phyloP scores from a whole-genome alignment of 75 land plant species.

The Pinus taeda region DNA sequence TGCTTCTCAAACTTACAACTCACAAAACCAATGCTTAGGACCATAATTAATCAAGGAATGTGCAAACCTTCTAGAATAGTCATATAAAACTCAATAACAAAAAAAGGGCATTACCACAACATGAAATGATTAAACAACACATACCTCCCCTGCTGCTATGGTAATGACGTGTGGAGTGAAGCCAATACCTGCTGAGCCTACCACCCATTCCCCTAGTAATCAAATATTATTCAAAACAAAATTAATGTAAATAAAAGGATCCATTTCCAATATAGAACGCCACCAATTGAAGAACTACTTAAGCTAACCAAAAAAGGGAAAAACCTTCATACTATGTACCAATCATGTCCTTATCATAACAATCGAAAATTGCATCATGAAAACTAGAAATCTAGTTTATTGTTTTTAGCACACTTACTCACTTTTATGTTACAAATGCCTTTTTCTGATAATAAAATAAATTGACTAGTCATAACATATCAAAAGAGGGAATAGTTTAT shows the following conservation, averaged over 20 bases:
- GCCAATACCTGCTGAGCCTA: constrained; percentile 55
- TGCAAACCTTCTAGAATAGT: not conserved
- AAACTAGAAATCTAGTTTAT: not conserved
- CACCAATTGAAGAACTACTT: not conserved
- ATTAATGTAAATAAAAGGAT: not conserved
- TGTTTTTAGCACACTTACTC: not conserved
- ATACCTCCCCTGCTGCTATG: constrained; percentile 57
- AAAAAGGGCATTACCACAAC: not conserved
- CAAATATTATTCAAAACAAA: not conserved
- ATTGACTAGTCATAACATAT: not conserved
- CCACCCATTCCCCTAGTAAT: constrained; percentile 48
- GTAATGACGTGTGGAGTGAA: constrained; percentile 60
- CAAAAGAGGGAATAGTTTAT: not conserved
- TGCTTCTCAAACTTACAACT: not conserved
- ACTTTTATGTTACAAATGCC: not conserved
- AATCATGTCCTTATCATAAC: not conserved
- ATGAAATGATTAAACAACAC: not conserved
- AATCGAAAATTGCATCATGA: not conserved
- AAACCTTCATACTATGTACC: not conserved
- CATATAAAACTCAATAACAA: not conserved
- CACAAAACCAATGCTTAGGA: not conserved
- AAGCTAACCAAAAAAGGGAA: not conserved
- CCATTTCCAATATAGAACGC: not conserved
- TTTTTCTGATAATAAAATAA: not conserved
- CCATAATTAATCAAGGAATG: not conserved